Percentiles rank a stretch among this genome's conserved stretches.
Conservation (phyloP, 495 filamentous ascomycete genomes). For the Chaetomium cochliodes region DNA sequence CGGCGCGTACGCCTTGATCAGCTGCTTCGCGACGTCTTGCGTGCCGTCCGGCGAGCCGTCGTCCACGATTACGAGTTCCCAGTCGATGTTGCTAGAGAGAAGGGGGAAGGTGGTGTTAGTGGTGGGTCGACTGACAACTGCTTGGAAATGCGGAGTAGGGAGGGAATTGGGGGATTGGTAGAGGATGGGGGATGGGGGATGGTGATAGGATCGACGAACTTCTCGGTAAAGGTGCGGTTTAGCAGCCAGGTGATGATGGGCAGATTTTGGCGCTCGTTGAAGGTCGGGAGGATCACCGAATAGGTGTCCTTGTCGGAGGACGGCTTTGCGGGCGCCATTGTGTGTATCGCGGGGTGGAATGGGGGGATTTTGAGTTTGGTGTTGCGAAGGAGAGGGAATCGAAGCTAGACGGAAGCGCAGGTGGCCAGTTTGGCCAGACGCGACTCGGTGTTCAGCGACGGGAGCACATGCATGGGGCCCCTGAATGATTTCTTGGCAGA, state of each 20-base stretch:
- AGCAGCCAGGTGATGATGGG: slow-evolving; percentile 94
- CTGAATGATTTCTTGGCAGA: slow-evolving; percentile 12
- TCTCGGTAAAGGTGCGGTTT: slow-evolving; percentile 81
- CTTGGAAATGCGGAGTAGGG: no score
- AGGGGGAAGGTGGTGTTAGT: not conserved
- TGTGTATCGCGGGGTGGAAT: slow-evolving; percentile 10
- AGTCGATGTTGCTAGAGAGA: slow-evolving; percentile 74
- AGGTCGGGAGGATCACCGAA: slow-evolving; percentile 94
- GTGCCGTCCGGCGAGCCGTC: slow-evolving; percentile 97
- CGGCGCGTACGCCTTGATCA: slow-evolving; percentile 74
- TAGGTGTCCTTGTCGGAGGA: slow-evolving; percentile 65
- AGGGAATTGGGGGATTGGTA: no score
- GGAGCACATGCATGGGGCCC: slow-evolving; percentile 3
- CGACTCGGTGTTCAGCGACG: not conserved
- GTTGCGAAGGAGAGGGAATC: not conserved
- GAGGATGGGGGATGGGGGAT: not conserved
- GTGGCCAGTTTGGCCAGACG: slow-evolving; percentile 14
- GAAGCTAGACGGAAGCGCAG: not conserved
- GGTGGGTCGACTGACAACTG: no score
- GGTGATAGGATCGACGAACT: slow-evolving; percentile 49
- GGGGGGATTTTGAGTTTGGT: not conserved
- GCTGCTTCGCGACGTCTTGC: slow-evolving; percentile 82
- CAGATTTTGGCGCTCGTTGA: slow-evolving; percentile 96
- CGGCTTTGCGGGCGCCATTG: slow-evolving; percentile 31
- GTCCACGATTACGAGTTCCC: slow-evolving; percentile 97